Percentiles rank a stretch among this genome's conserved stretches.
Evolutionary conservation across 1,284 basidiomycete genomes (phyloP).

Genomic region (Exobasidium cylindrosporum): DNA sequence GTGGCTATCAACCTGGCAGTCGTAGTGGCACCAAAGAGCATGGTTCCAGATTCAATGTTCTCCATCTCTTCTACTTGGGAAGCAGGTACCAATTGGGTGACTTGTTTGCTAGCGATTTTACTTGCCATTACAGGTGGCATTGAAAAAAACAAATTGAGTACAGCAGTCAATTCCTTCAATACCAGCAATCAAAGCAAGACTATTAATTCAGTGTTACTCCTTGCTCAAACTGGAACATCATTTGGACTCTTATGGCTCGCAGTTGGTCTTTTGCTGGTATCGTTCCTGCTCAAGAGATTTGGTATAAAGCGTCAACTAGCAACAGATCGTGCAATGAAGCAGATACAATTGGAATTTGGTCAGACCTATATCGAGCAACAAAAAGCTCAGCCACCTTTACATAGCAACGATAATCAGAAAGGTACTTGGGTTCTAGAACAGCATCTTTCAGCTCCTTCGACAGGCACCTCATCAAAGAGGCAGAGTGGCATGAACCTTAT

Average conservation of each 20-base stretch:
- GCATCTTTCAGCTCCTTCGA: background rate
- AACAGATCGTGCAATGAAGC: background rate
- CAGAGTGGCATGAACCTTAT: background rate
- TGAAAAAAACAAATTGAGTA: conserved; percentile 3
- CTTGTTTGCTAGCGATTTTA: background rate
- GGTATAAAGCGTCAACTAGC: background rate
- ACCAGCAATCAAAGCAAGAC: conserved; percentile 1
- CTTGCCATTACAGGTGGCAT: background rate
- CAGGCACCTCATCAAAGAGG: background rate
- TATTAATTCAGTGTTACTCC: background rate
- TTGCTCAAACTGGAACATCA: background rate
- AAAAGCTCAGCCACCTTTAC: background rate
- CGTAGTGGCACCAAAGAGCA: background rate
- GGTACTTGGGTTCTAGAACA: background rate
- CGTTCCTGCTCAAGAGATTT: background rate
- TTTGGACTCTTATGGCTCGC: conserved; percentile 9
- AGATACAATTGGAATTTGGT: background rate
- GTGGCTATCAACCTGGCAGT: background rate
- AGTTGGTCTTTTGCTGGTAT: background rate
- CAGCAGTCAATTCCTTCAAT: conserved; percentile 8
- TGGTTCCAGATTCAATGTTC: background rate
- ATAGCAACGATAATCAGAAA: background rate
- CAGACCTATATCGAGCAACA: conserved; percentile 6
- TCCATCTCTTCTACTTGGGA: background rate
- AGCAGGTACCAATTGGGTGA: background rate